These are phyloP conservation scores for Nakaseomyces glabratus DNA, from an alignment of 1,139 yeast genomes.

Conservation along the genomic window DNA sequence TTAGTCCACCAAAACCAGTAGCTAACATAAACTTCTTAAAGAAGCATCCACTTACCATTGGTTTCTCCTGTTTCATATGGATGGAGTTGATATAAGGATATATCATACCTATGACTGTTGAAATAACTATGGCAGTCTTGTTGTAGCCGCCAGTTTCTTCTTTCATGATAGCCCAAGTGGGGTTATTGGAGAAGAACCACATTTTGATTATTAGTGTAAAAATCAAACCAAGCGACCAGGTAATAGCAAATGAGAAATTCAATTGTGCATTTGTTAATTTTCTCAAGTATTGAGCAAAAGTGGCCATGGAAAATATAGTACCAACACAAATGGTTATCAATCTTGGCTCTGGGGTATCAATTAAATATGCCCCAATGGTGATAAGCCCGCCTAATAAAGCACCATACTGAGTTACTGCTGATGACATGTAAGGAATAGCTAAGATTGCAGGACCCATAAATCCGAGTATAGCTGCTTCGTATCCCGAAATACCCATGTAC, in stretches of 20 bases:
- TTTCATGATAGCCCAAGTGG: constrained; percentile 94
- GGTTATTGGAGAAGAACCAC: constrained; percentile 76
- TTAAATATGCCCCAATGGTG: constrained; percentile 70
- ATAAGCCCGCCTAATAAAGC: constrained; percentile 50
- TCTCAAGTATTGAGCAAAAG: constrained; percentile 54
- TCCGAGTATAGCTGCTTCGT: constrained; percentile 62
- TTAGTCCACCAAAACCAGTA: constrained; percentile 66
- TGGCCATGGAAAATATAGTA: constrained; percentile 50
- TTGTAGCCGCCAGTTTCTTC: constrained; percentile 80
- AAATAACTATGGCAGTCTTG: constrained; percentile 57
- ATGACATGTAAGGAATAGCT: constrained; percentile 48
- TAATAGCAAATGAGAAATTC: constrained; percentile 38
- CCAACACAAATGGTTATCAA: constrained; percentile 62
- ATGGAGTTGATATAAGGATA: constrained; percentile 34
- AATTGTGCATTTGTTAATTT: constrained; percentile 34
- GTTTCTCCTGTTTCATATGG: constrained; percentile 15
- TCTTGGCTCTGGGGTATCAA: constrained; percentile 59
- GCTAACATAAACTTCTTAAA: constrained; percentile 29
- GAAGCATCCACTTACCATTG: constrained; percentile 7
- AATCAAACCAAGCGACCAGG: constrained; percentile 66
- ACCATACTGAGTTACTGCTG: constrained; percentile 39
- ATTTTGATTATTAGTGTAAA: constrained; percentile 67
- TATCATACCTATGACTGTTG: constrained; percentile 52
- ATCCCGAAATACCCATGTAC: constrained; percentile 97
- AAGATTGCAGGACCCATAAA: constrained; percentile 53